Evolutionary conservation across 176 grass and related monocot species (phyloP).

Genomic region (Avena insularis): DNA sequence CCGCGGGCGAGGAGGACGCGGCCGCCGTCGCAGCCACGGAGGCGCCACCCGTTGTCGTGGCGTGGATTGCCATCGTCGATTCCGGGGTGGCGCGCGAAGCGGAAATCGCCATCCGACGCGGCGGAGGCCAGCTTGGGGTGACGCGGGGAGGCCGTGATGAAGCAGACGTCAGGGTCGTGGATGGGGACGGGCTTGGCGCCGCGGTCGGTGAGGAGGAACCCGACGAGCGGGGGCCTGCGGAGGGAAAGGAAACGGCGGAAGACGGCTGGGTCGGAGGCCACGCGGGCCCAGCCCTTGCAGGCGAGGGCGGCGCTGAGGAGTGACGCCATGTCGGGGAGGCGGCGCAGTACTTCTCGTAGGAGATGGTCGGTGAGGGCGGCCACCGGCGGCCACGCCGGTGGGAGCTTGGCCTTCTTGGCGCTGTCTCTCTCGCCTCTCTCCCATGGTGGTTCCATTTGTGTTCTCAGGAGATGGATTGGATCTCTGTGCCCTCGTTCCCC

Average conservation of each 20-base stretch:
- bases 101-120: neutral
- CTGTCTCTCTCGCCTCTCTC: neutral
- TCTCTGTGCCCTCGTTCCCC: neutral
- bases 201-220: slow-evolving; percentile 25
- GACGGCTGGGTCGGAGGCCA: slow-evolving; percentile 26
- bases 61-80: neutral
- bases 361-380: neutral
- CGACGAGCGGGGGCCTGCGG: slow-evolving; percentile 27
- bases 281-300: slow-evolving; percentile 21
- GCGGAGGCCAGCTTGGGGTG: slow-evolving; percentile 8
- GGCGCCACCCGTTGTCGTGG: neutral
- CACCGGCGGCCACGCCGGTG: neutral
- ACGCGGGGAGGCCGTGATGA: neutral
- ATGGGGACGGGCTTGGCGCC: neutral
- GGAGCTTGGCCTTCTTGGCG: neutral
- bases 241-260: slow-evolving; percentile 16
- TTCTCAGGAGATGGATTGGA: neutral
- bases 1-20: slow-evolving; percentile 32
- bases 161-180: neutral
- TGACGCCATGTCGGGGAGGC: slow-evolving; percentile 39
- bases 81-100: neutral
- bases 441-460: slow-evolving; percentile 2
- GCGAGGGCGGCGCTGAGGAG: slow-evolving; percentile 20
- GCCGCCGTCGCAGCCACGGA: slow-evolving; percentile 21
- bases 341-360: neutral